Evolutionary conservation across 2,329 filamentous ascomycete species (phyloP).

Genomic region (Mariannaea elegans): DNA sequence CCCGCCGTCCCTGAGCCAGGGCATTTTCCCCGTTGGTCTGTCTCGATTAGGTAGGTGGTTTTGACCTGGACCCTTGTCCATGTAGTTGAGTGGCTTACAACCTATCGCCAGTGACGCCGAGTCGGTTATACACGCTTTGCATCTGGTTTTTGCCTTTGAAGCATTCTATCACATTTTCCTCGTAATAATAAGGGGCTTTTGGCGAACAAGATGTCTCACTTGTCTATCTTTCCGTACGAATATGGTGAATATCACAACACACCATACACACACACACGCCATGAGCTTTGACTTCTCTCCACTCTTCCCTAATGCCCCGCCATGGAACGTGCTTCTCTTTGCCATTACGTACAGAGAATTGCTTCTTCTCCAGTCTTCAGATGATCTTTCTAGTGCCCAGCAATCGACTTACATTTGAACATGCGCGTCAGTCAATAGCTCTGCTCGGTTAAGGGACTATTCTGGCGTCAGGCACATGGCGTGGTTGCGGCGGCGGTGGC

Average conservation of each 20-base stretch:
- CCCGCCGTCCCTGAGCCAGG: not conserved
- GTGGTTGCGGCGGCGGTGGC: not conserved
- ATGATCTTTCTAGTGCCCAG: not conserved
- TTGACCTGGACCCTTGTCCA: not conserved
- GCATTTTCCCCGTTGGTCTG: not conserved
- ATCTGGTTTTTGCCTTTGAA: not conserved
- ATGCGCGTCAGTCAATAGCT: not conserved
- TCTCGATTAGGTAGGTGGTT: conserved; percentile 21
- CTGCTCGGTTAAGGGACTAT: not conserved
- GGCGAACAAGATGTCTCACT: not conserved
- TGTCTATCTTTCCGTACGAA: not conserved
- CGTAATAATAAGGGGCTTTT: not conserved
- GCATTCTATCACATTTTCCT: not conserved
- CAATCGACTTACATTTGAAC: not conserved
- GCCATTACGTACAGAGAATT: conserved; percentile 24
- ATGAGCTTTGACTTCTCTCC: conserved; percentile 9
- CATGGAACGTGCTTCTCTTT: conserved; percentile 7
- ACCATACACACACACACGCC: not conserved
- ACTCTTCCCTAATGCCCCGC: conserved; percentile 17
- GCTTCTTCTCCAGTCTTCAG: conserved; percentile 5
- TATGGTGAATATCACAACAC: not conserved
- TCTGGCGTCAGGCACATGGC: conserved; percentile 2
- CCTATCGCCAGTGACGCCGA: not conserved
- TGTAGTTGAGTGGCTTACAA: too few relatives aligned
- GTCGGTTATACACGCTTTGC: not conserved